Conservation (phyloP, 805 yeast genomes). For the Suhomyces vadensis region DNA sequence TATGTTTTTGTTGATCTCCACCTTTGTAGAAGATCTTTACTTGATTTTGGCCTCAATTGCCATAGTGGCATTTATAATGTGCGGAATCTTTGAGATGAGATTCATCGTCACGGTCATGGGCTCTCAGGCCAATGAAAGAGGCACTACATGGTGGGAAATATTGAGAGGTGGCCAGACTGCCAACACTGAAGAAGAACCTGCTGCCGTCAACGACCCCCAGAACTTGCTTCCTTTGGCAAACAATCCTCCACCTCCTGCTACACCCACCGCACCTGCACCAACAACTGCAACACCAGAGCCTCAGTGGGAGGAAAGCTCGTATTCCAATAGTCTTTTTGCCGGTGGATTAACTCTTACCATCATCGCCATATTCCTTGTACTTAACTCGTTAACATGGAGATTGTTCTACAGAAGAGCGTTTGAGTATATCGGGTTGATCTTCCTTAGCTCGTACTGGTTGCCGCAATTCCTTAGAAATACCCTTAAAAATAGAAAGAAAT, state of each 20-base stretch:
- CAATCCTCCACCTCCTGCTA: conserved; percentile 32
- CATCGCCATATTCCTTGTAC: conserved; percentile 46
- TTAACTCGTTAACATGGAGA: conserved; percentile 67
- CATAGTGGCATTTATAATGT: conserved; percentile 65
- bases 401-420: conserved; percentile 50
- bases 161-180: conserved; percentile 51
- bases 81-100: conserved; percentile 73
- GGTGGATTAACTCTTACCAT: conserved; percentile 28
- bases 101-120: conserved; percentile 66
- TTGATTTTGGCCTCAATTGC: conserved; percentile 70
- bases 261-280: conserved; percentile 11
- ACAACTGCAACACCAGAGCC: conserved; percentile 11
- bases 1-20: conserved; percentile 58
- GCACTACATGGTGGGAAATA: conserved; percentile 64
- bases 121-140: conserved; percentile 72
- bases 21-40: conserved; percentile 56
- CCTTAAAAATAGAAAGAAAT: conserved; percentile 62
- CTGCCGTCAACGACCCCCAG: conserved; percentile 41
- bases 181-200: conserved; percentile 33
- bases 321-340: conserved; percentile 28
- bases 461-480: conserved; percentile 86
- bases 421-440: conserved; percentile 55
- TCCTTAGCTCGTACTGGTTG: conserved; percentile 75
- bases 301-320: conserved; percentile 21
- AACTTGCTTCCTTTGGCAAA: conserved; percentile 10